phyloP scores from a whole-genome alignment of 345 rosid genomes.

The Eutrema japonicum region DNA sequence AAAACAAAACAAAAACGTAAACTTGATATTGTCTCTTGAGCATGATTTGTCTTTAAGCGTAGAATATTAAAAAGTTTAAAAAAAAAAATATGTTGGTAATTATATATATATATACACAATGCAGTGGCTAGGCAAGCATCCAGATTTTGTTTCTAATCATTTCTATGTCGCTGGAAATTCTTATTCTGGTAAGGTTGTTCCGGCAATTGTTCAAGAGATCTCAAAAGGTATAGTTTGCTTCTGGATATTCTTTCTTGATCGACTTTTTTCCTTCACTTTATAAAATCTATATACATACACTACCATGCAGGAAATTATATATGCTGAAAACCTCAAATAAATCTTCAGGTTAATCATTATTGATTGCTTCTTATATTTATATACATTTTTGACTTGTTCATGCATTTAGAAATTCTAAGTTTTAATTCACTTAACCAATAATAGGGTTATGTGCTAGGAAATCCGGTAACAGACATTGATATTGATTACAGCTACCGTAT shows the following conservation, averaged over 20 bases:
- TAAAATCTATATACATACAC: neutral
- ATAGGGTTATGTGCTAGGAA: slow-evolving; percentile 24
- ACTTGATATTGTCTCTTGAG: neutral
- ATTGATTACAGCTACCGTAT: neutral
- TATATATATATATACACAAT: neutral
- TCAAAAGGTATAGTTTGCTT: neutral
- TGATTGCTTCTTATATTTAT: neutral
- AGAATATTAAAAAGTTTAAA: neutral
- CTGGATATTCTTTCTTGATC: neutral
- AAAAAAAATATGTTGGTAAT: neutral
- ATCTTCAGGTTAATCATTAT: neutral
- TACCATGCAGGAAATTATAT: neutral
- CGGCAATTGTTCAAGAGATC: slow-evolving; percentile 9
- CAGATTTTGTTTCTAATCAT: neutral
- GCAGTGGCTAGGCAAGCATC: slow-evolving; percentile 18
- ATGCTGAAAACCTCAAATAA: slow-evolving; percentile 2
- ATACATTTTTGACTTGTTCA: neutral
- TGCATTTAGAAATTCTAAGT: neutral
- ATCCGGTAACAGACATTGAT: neutral
- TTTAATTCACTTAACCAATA: neutral
- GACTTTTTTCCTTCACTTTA: neutral
- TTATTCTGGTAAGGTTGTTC: slow-evolving; percentile 1
- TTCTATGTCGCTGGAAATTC: neutral
- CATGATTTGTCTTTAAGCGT: neutral
- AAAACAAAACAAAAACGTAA: neutral